Conservation (phyloP, 2,329 filamentous ascomycete species). For the Pseudogymnoascus sp. region DNA sequence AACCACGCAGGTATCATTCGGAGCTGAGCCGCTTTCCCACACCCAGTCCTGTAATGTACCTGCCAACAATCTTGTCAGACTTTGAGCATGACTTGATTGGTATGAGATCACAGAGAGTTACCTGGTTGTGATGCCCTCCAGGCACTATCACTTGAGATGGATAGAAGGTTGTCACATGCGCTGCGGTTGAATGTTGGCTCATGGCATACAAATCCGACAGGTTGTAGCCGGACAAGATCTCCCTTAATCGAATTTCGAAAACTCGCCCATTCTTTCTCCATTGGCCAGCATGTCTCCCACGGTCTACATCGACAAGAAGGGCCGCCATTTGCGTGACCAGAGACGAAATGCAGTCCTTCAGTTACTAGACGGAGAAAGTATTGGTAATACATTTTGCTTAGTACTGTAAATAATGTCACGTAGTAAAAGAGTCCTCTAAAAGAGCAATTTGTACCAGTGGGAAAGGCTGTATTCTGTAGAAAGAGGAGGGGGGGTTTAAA, state of each 20-base stretch:
- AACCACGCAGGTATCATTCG: constrained; percentile 1
- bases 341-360: not conserved
- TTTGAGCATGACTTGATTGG: not conserved
- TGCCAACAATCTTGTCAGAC: not conserved
- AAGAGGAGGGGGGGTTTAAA: not conserved
- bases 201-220: constrained; percentile 11
- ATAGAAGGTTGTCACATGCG: constrained; percentile 9
- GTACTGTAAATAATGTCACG: not conserved
- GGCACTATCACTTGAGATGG: not conserved
- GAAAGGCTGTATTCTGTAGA: not conserved
- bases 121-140: constrained; percentile 8
- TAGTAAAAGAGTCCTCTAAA: not conserved
- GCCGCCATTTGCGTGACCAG: not conserved
- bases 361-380: not conserved
- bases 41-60: not conserved
- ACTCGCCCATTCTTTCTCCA: constrained; percentile 7
- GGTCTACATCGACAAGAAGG: constrained; percentile 12
- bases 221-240: constrained; percentile 2
- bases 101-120: not conserved
- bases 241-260: constrained; percentile 11
- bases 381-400: not conserved
- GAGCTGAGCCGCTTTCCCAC: constrained; percentile 1
- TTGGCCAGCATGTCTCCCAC: constrained; percentile 12
- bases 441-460: not conserved
- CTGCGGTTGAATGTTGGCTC: constrained; percentile 1